Evolutionary conservation across 176 grass and related monocot genomes (phyloP).

Genomic region (Aechmea fasciata): DNA sequence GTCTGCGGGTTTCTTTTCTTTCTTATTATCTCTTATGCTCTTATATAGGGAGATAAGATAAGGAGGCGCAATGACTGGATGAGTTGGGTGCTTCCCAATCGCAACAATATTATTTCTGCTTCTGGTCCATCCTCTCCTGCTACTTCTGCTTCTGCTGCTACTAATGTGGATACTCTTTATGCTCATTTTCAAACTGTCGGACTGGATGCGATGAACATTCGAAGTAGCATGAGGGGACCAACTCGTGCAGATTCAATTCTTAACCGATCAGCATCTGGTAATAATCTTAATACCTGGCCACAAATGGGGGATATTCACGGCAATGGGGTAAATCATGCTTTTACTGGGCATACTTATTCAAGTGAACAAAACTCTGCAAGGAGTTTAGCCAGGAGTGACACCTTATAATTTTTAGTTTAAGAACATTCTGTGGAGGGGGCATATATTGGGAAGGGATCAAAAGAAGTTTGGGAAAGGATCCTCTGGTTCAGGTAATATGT

Average conservation of each 20-base stretch:
- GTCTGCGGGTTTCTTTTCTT: neutral
- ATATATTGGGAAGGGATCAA: neutral
- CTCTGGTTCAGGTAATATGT: neutral
- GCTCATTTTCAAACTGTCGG: conserved; percentile 21
- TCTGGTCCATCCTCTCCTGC: conserved; percentile 13
- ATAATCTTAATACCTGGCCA: conserved; percentile 10
- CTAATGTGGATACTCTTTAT: conserved; percentile 15
- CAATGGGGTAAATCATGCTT: neutral
- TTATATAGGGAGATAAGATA: conserved; percentile 39
- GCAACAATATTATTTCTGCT: conserved; percentile 7
- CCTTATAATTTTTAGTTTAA: neutral
- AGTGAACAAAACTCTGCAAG: neutral
- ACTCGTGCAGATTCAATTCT: neutral
- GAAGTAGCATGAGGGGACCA: conserved; percentile 1
- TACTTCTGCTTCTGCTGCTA: conserved; percentile 14
- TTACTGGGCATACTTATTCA: neutral
- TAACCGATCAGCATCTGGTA: conserved; percentile 22
- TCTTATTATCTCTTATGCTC: conserved; percentile 2
- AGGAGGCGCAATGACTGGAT: conserved; percentile 38
- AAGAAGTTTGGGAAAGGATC: neutral
- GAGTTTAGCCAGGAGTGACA: neutral
- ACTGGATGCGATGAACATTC: neutral
- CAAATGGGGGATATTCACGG: conserved; percentile 16
- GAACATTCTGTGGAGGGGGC: neutral
- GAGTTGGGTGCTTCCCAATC: conserved; percentile 26